These are phyloP conservation scores for Termitomyces sp. DNA, from an alignment of 768 basidiomycete species.

Conservation along the genomic window DNA sequence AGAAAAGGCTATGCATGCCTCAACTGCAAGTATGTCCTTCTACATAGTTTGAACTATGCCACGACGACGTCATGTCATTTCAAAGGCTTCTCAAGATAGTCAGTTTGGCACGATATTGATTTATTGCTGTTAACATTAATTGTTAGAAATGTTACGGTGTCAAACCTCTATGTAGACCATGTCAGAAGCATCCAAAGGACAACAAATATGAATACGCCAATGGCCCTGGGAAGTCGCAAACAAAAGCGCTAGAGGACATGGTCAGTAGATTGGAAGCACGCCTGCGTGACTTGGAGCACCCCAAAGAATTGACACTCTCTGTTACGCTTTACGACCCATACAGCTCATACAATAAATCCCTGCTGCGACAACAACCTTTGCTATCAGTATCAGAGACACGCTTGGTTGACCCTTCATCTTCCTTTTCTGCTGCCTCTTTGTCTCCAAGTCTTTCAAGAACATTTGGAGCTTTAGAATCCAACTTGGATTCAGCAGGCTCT, in stretches of 20 bases:
- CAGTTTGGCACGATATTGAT: slow-evolving; percentile 13
- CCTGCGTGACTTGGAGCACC: slow-evolving; percentile 51
- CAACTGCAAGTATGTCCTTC: slow-evolving; percentile 38
- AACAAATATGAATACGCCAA: slow-evolving; percentile 73
- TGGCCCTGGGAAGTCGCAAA: slow-evolving; percentile 53
- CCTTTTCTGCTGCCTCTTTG: slow-evolving; percentile 39
- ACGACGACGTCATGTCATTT: background rate
- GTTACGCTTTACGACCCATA: slow-evolving; percentile 51
- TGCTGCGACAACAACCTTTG: slow-evolving; percentile 26
- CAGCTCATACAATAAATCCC: slow-evolving; percentile 21
- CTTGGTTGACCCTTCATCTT: slow-evolving; percentile 25
- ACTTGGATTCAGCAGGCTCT: slow-evolving; percentile 37
- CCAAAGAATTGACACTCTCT: slow-evolving; percentile 37
- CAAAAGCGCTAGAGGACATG: slow-evolving; percentile 54
- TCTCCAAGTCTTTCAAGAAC: slow-evolving; percentile 39
- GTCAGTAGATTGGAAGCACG: slow-evolving; percentile 50
- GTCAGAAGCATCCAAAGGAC: slow-evolving; percentile 48
- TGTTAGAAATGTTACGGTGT: slow-evolving; percentile 63
- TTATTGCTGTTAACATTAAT: slow-evolving; percentile 1
- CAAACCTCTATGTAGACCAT: slow-evolving; percentile 62
- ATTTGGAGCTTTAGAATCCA: slow-evolving; percentile 28
- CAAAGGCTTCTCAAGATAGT: slow-evolving; percentile 46
- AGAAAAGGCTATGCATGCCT: slow-evolving; percentile 49
- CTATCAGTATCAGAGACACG: slow-evolving; percentile 26
- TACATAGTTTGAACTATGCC: background rate